Conservation (phyloP, 75 land plant genomes). For the Selaginella moellendorffii region DNA sequence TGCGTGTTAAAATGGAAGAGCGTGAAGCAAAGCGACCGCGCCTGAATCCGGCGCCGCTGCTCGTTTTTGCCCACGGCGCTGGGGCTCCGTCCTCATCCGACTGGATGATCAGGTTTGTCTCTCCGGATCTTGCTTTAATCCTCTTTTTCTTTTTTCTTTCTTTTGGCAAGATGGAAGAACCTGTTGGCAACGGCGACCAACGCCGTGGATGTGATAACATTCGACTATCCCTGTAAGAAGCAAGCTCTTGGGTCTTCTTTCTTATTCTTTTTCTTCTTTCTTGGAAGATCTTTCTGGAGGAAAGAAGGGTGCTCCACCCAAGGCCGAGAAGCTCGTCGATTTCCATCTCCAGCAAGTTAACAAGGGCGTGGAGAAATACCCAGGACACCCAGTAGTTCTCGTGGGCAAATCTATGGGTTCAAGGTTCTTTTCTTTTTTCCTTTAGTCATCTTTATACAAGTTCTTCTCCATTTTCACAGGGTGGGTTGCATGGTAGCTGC, state of each 20-base stretch:
- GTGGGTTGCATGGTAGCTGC: conserved; percentile 87
- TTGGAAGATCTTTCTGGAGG: conserved; percentile 54
- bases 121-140: not conserved
- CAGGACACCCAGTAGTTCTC: conserved; percentile 73
- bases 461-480: conserved; percentile 19
- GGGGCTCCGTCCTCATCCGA: conserved; percentile 72
- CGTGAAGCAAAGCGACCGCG: not conserved
- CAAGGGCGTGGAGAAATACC: conserved; percentile 31
- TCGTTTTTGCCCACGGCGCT: conserved; percentile 87
- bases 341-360: conserved; percentile 46
- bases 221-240: conserved; percentile 74
- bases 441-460: no score
- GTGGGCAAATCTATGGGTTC: conserved; percentile 96
- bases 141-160: not conserved
- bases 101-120: conserved; percentile 70
- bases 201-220: conserved; percentile 74
- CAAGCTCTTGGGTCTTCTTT: no score
- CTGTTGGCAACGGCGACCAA: conserved; percentile 34
- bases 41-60: conserved; percentile 22
- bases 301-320: conserved; percentile 63
- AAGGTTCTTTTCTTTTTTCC: conserved; percentile 29
- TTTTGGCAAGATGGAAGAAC: conserved; percentile 60
- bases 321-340: conserved; percentile 75
- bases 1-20: no score
- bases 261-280: no score